Evolutionary conservation across 352 stramenopile genomes (phyloP), one percentile per base, ranked within the genome.

Genomic region (Pythium sukuiense): DNA sequence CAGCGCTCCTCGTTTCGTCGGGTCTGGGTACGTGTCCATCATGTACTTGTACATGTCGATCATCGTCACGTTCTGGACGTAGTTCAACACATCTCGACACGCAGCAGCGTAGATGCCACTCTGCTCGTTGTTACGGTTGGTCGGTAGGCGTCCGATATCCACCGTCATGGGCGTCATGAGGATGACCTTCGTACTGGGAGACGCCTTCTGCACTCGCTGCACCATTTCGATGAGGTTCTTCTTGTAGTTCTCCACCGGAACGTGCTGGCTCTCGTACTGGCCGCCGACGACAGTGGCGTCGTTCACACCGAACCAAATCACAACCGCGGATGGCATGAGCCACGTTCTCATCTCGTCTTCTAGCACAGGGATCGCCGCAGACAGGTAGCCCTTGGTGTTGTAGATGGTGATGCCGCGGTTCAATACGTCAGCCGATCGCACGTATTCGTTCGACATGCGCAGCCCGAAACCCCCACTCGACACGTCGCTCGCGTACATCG

Each of bases 271-370:
- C 27, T 63, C 56, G 29, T 72, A 67, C 18, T 57, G 43, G 37
- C 81, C 80, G 46, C 79, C 55, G 1, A 55, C 13, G 6, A 83
- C 55, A 5, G 77, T 76, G 1, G 83, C 80, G 55, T 91, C 83
- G 63, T 91, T 91, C 24, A 80, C 74, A 18, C 83, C 83, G 2
- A 88, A 70, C 73, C 76, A 89, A 11, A 90, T 39, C 26, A 72
- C 85, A 20, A 92, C 67, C 12, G 90, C 35, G 3, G 69, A 58
- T 3, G 74, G 74, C 48, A 45, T 35, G 11, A 64, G 53, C 76
- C 64, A 72, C 12, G 46, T 53, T 26, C 61, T 33, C 24, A 85
- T 60, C 45, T 90, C 80, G 0, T 65, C 50, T 14, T 67, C 65
- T n/a, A 85, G 43, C n/a, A 76, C 46, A 4, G 81, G 79, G 8